A percentile compares a stretch with the other conserved stretches of the same genome.
Conservation (phyloP, 2,329 filamentous ascomycete genomes). For the Diaporthe longicolla region DNA sequence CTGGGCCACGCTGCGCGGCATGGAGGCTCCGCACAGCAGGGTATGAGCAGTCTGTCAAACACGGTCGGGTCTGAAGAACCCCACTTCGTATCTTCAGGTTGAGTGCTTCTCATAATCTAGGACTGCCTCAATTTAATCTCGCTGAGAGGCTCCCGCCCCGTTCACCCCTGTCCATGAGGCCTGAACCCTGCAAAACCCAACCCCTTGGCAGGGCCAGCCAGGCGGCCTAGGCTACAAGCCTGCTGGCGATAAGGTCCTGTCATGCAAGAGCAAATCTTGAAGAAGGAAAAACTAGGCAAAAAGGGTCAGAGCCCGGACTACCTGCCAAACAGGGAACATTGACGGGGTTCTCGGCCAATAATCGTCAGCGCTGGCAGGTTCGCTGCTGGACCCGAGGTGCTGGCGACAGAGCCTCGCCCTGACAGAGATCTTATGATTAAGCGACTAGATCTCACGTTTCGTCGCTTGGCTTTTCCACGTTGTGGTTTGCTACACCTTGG, state of each 20-base stretch:
- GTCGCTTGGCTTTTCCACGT: constrained; percentile 33
- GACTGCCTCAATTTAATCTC: constrained; percentile 35
- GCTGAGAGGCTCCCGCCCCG: constrained; percentile 29
- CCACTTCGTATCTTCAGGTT: constrained; percentile 36
- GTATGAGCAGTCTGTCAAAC: constrained; percentile 21
- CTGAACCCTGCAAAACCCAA: constrained; percentile 18
- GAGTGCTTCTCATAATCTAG: constrained; percentile 32
- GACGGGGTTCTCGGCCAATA: constrained; percentile 34
- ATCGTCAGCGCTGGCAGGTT: neutral
- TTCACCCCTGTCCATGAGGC: neutral
- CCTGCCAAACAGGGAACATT: constrained; percentile 18
- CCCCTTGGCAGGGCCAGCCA: constrained; percentile 7
- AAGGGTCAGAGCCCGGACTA: neutral
- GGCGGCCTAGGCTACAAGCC: neutral
- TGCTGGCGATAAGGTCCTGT: constrained; percentile 12
- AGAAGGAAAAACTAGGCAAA: neutral
- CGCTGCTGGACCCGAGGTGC: constrained; percentile 25
- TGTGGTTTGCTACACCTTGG: constrained; percentile 13
- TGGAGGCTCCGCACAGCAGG: constrained; percentile 9
- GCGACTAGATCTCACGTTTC: constrained; percentile 36
- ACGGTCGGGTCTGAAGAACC: constrained; percentile 9
- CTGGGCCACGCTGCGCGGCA: constrained; percentile 28
- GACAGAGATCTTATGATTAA: constrained; percentile 38
- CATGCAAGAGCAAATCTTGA: constrained; percentile 18
- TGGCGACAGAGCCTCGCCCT: constrained; percentile 11